These are phyloP conservation scores for Orbilia brochopaga DNA, from an alignment of 2,329 filamentous ascomycete genomes.

Conservation along the genomic window DNA sequence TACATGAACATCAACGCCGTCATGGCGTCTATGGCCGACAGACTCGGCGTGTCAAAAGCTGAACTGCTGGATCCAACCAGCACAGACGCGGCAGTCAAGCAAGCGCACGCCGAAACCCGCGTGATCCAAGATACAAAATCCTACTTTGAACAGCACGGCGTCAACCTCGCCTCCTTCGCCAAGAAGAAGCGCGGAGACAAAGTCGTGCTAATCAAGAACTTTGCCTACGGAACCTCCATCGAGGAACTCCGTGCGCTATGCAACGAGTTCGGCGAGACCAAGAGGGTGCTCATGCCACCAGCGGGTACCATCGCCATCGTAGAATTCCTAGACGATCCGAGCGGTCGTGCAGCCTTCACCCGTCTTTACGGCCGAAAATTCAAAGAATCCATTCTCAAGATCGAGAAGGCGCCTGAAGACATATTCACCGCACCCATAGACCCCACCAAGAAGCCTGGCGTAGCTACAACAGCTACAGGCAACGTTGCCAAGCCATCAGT, in stretches of 20 bases:
- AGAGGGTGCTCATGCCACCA: slow-evolving; percentile 86
- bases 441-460: slow-evolving; percentile 52
- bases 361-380: slow-evolving; percentile 87
- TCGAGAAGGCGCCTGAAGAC: slow-evolving; percentile 89
- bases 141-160: slow-evolving; percentile 85
- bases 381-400: slow-evolving; percentile 86
- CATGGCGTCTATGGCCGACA: slow-evolving; percentile 83
- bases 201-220: slow-evolving; percentile 91
- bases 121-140: slow-evolving; percentile 95
- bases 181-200: slow-evolving; percentile 81
- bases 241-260: slow-evolving; percentile 82
- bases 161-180: slow-evolving; percentile 92
- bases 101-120: slow-evolving; percentile 94
- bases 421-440: slow-evolving; percentile 66
- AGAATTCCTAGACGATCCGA: slow-evolving; percentile 78
- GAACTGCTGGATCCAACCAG: slow-evolving; percentile 95
- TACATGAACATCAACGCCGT: slow-evolving; percentile 95
- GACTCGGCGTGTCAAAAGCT: slow-evolving; percentile 86
- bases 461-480: slow-evolving; percentile 59
- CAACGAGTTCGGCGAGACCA: slow-evolving; percentile 81
- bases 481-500: slow-evolving; percentile 46
- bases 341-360: slow-evolving; percentile 82
- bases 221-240: slow-evolving; percentile 78
- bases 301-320: slow-evolving; percentile 92
- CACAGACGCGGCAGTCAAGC: slow-evolving; percentile 90